Base-by-base conservation (phyloP, 306 rosid species). In the Dicorynia guianensis region DNA sequence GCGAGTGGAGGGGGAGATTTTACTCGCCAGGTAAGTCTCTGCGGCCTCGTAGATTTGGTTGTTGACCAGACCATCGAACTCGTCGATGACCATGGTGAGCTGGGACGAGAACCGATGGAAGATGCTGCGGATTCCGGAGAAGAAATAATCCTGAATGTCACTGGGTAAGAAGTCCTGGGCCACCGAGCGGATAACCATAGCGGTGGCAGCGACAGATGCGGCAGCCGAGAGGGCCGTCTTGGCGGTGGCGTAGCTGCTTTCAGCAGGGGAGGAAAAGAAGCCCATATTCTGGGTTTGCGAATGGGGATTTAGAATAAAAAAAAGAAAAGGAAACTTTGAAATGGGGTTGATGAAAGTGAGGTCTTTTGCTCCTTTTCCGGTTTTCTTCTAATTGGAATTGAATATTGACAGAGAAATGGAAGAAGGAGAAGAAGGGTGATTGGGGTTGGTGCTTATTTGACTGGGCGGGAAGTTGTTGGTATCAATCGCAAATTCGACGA, bases 11-110 rank as follows among this genome's bases (percentile, higher is more conserved):
- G 90, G 93, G 0, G 97, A 80, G 76, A 85, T 54, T 60, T 55
- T 87, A n/a, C 81, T 34, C 11, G 87, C 85, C n/a, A 93, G 63
- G 65, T 90, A 93, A 18, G 66, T 53, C 40, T 85, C 90, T 0
- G 90, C 96, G 0, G 96, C 85, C 7, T 79, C 89, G 83, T 88
- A 90, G 74, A 93, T 77, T 62, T 83, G 72, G 85, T 93, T 93
- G 77, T 15, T 61, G 6, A 56, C 74, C 1, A 93, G 82, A 15
- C 96, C 98, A 7, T 93, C 88, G 72, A 82, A 85, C 75, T 90
- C 96, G 35, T 87, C 88, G 52, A 93, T 76, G 12, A 93, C 83
- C 63, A 90, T 81, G 5, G 93, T 93, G 73, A 84, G 73, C 18
- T 81, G 79, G 14, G 80, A 57, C 5, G 96, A 90, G 87, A 85